Evolutionary conservation across 1,284 basidiomycete species (phyloP).

Genomic region (Laetiporus sulphureus): DNA sequence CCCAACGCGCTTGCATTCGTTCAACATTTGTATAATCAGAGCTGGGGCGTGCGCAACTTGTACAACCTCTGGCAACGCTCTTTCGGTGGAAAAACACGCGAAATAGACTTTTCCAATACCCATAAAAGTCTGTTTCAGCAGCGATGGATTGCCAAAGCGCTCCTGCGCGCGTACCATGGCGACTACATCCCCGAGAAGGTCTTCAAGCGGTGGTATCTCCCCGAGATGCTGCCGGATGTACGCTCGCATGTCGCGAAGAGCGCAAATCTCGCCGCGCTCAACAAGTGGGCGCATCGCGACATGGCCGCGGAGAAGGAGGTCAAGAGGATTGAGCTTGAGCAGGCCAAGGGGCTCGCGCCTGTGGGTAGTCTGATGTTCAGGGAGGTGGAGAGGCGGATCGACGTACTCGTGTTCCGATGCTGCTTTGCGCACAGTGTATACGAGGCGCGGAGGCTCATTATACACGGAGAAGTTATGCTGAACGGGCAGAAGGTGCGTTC

Average conservation of each 20-base stretch:
- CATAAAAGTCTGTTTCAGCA: conserved; percentile 79
- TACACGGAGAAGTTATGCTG: conserved; percentile 83
- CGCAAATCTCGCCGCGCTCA: conserved; percentile 17
- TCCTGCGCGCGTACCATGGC: conserved; percentile 92
- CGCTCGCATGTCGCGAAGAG: conserved; percentile 45
- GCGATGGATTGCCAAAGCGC: conserved; percentile 87
- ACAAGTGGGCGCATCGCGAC: conserved; percentile 46
- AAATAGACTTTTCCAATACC: conserved; percentile 52
- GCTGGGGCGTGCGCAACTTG: conserved; percentile 74
- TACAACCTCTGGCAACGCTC: conserved; percentile 62
- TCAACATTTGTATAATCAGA: conserved; percentile 40
- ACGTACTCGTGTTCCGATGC: conserved; percentile 86
- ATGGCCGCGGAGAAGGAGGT: conserved; percentile 38
- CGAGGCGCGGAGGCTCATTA: conserved; percentile 80
- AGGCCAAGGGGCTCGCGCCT: conserved; percentile 62
- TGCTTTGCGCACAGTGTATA: conserved; percentile 92
- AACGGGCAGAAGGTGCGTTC: conserved; percentile 84
- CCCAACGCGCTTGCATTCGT: too few relatives aligned
- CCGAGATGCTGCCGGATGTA: conserved; percentile 81
- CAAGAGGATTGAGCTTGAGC: conserved; percentile 44
- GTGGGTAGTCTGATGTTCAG: conserved; percentile 89
- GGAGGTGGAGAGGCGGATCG: conserved; percentile 91
- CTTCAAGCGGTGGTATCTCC: conserved; percentile 96
- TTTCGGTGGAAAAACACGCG: conserved; percentile 34
- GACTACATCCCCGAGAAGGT: conserved; percentile 91